These are phyloP conservation scores for Pulveroboletus ravenelii DNA, from an alignment of 768 basidiomycete genomes.

Conservation along the genomic window DNA sequence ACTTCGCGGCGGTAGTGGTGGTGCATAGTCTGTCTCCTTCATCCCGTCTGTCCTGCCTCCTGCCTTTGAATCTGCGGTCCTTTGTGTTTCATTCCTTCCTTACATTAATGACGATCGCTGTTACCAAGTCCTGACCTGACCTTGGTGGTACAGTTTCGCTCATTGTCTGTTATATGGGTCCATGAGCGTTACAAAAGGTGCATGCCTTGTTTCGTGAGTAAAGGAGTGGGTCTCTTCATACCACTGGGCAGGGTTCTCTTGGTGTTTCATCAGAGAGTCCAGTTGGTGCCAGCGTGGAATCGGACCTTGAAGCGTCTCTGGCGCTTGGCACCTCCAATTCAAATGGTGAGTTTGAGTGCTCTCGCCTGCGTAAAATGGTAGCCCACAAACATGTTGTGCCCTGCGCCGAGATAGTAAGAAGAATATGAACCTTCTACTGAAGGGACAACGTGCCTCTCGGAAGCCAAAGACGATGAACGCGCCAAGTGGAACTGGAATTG, in stretches of 20 bases:
- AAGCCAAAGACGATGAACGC: conserved; percentile 47
- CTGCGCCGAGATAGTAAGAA: conserved; percentile 21
- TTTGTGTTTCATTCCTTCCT: conserved; percentile 17
- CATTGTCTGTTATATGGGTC: neutral
- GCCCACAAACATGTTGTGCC: conserved; percentile 37
- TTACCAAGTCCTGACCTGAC: neutral
- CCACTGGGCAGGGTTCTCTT: conserved; percentile 2
- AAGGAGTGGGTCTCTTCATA: conserved; percentile 6
- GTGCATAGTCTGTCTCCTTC: conserved; percentile 48
- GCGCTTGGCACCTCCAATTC: conserved; percentile 23
- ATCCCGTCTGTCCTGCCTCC: conserved; percentile 8
- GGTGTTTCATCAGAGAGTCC: conserved; percentile 1
- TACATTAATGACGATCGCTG: conserved; percentile 9
- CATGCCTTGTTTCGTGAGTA: conserved; percentile 1
- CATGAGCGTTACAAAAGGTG: conserved; percentile 1
- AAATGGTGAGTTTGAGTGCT: conserved; percentile 5
- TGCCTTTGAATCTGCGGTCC: conserved; percentile 11
- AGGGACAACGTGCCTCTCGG: conserved; percentile 37
- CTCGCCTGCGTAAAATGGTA: conserved; percentile 2
- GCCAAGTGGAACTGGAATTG: conserved; percentile 42
- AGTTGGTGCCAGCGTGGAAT: conserved; percentile 1
- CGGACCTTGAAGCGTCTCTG: conserved; percentile 15
- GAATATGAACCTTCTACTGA: neutral
- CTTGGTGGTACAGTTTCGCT: neutral
- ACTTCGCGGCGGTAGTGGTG: conserved; percentile 49